Conservation (phyloP, 2,329 filamentous ascomycete species). For the Fusarium sp. region DNA sequence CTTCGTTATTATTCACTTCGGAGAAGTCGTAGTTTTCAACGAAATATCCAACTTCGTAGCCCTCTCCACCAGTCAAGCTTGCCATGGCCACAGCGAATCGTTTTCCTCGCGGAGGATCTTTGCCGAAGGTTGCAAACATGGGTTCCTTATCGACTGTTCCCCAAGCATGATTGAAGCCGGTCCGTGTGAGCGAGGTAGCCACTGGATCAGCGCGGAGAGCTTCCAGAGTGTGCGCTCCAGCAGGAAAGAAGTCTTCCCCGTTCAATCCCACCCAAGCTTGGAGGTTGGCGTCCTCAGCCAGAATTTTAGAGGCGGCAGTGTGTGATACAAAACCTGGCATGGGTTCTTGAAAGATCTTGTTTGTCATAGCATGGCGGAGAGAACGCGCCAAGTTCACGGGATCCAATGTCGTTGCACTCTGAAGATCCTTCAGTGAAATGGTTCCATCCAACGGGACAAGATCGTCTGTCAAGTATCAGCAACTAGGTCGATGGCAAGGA, state of each 20-base stretch:
- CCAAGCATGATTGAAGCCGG: slow-evolving; percentile 65
- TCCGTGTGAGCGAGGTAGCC: slow-evolving; percentile 60
- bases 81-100: slow-evolving; percentile 68
- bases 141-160: slow-evolving; percentile 63
- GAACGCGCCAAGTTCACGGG: slow-evolving; percentile 63
- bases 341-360: slow-evolving; percentile 66
- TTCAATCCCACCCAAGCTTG: slow-evolving; percentile 68
- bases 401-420: slow-evolving; percentile 59
- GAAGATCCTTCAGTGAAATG: slow-evolving; percentile 60
- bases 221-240: slow-evolving; percentile 59
- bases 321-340: slow-evolving; percentile 64
- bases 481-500: not conserved
- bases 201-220: slow-evolving; percentile 60
- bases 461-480: slow-evolving; percentile 53
- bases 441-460: slow-evolving; percentile 61
- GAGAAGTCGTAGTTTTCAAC: slow-evolving; percentile 66
- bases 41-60: slow-evolving; percentile 66
- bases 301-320: slow-evolving; percentile 63
- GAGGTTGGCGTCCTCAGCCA: slow-evolving; percentile 62
- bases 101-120: slow-evolving; percentile 59
- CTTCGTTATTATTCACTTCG: slow-evolving; percentile 57
- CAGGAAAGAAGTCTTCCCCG: slow-evolving; percentile 65
- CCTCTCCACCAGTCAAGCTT: slow-evolving; percentile 66
- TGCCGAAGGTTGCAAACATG: slow-evolving; percentile 66
- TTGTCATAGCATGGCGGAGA: slow-evolving; percentile 69